Percentiles rank a stretch among this genome's conserved stretches.
Conservation (phyloP, 305 asterid genomes). For the Fraxinus velutina region DNA sequence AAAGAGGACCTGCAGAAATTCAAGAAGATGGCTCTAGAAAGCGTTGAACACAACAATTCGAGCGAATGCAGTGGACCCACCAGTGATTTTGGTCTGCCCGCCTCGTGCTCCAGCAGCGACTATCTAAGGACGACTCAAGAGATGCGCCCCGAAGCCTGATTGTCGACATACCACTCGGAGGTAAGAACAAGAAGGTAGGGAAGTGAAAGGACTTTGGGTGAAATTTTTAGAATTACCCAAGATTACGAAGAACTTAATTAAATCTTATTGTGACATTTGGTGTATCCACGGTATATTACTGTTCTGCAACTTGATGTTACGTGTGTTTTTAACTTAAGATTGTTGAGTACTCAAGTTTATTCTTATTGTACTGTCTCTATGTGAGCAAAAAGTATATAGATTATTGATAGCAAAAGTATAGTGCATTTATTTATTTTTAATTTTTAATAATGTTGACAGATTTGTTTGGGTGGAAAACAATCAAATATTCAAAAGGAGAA, state of each 20-base stretch:
- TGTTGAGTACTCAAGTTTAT: neutral
- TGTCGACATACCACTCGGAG: neutral
- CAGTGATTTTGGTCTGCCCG: slow-evolving; percentile 58
- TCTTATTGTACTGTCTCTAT: neutral
- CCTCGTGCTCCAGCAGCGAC: slow-evolving; percentile 67
- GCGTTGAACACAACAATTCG: slow-evolving; percentile 39
- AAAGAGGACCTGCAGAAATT: slow-evolving; percentile 74
- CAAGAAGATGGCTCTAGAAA: slow-evolving; percentile 70
- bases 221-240: neutral
- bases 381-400: neutral
- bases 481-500: neutral
- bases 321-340: neutral
- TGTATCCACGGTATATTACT: neutral
- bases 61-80: slow-evolving; percentile 65
- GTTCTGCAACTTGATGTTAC: neutral
- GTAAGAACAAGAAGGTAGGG: neutral
- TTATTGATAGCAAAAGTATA: neutral
- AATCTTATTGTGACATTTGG: neutral
- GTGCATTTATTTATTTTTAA: neutral
- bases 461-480: neutral
- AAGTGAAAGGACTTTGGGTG: neutral
- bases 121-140: slow-evolving; percentile 33
- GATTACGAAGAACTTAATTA: neutral
- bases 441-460: neutral
- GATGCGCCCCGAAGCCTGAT: slow-evolving; percentile 20